Base-by-base conservation (phyloP, 441 rosid genomes). In the Theobroma grandiflorum region DNA sequence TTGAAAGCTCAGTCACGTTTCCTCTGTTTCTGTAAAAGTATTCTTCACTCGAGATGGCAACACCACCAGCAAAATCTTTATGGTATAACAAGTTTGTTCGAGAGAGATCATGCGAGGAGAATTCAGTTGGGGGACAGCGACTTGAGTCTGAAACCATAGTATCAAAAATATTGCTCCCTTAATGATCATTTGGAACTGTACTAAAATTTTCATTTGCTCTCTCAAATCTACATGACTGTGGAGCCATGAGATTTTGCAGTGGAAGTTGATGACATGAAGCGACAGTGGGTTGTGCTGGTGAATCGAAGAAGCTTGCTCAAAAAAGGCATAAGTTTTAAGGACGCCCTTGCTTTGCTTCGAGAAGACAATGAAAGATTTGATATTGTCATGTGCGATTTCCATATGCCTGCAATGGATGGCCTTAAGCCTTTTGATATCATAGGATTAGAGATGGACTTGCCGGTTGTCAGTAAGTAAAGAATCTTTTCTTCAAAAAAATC, bases 371-470 rank as follows among this genome's bases (percentile, higher is more conserved):
- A 63, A 63, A 82, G 63, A 72, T 84, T 88, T 49, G 90, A 88
- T 58, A 64, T 86, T 40, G 76, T 84, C 57, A 38, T 86, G 15
- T 72, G 67, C 9, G 87, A 84, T 40, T 10, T 81, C 22, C 82
- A 83, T 57, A 84, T 86, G 86, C 87, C 86, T 6, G 87, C 69
- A 10, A 81, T 86, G 75, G 83, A 88, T 73, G 90, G 90, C 38
- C 57, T 86, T 20, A 49, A 79, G 75, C 80, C 84, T 16, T 84
- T 84, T 22, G 63, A 83, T 53, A 55, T 76, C 11, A 72, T 78
- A 37, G 77, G 45, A 20, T 38, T 71, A 11, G 83, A 79, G 43
- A 59, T 78, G 75, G 79, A 73, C 64, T 52, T 86, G 35, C 88
- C 88, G 1, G 78, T 86, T 47, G 82, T 86, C 8, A 61, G 88